phyloP scores from a whole-genome alignment of 164 flowering plant genomes.

The Nymphaea thermarum region DNA sequence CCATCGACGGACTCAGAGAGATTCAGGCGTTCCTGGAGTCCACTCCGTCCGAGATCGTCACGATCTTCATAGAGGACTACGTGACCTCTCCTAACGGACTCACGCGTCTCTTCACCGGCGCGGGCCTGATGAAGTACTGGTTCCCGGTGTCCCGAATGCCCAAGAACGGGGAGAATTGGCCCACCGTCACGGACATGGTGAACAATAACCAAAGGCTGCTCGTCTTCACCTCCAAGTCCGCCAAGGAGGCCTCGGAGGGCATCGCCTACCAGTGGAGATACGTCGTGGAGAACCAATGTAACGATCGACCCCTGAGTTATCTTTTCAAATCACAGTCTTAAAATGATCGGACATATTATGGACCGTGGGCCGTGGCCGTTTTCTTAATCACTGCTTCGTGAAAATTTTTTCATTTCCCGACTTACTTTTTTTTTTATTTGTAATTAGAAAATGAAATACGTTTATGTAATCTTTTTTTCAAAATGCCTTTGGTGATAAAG shows the following conservation, averaged over 20 bases:
- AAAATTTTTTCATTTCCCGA: constrained; percentile 9
- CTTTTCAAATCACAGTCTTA: not conserved
- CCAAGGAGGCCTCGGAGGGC: constrained; percentile 87
- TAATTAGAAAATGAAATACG: too few species aligned
- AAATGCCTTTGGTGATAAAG: too few species aligned
- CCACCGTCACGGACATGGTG: constrained; percentile 68
- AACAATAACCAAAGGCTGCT: constrained; percentile 61
- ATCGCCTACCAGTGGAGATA: constrained; percentile 84
- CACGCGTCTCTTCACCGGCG: constrained; percentile 57
- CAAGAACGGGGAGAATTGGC: constrained; percentile 75
- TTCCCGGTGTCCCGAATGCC: constrained; percentile 93
- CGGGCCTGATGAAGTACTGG: constrained; percentile 73
- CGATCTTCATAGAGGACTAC: constrained; percentile 73
- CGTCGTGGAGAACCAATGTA: constrained; percentile 85
- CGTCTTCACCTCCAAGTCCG: constrained; percentile 73
- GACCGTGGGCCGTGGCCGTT: too few species aligned
- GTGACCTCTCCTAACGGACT: constrained; percentile 68
- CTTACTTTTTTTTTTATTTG: too few species aligned
- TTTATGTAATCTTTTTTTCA: too few species aligned
- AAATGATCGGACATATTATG: too few species aligned
- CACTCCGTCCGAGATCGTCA: constrained; percentile 59
- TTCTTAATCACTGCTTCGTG: too few species aligned
- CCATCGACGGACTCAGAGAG: constrained; percentile 51
- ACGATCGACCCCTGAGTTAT: constrained; percentile 13
- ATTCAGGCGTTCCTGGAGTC: constrained; percentile 46